Percentiles rank a stretch among this genome's conserved stretches.
These are phyloP conservation scores for Mycena belliarum DNA, from an alignment of 768 basidiomycete species.

Conservation along the genomic window DNA sequence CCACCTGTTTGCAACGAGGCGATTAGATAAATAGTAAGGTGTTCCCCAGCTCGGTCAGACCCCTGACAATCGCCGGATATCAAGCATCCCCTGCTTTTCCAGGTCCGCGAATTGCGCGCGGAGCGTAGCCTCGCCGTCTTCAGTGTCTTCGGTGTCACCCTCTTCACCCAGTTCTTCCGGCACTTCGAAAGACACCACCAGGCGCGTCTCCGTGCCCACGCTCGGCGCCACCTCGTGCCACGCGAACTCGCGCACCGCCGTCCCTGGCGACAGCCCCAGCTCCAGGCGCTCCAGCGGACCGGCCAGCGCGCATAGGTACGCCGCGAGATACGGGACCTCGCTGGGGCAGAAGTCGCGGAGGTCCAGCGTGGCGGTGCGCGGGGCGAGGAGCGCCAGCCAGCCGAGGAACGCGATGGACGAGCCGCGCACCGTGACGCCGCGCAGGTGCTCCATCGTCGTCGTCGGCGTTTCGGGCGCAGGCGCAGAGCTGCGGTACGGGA, in stretches of 20 bases:
- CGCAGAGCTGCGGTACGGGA: slow-evolving; percentile 2
- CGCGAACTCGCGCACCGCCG: not conserved
- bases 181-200: not conserved
- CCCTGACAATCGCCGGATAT: too few relatives aligned
- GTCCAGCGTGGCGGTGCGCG: not conserved
- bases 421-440: slow-evolving; percentile 2
- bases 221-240: slow-evolving; percentile 2
- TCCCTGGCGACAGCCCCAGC: not conserved
- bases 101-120: not conserved
- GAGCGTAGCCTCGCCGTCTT: not conserved
- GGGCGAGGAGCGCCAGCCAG: slow-evolving; percentile 11
- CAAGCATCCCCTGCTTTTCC: not conserved
- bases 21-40: too few relatives aligned
- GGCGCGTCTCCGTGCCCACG: not conserved
- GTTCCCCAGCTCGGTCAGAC: too few relatives aligned
- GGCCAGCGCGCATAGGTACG: not conserved
- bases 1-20: too few relatives aligned
- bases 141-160: not conserved
- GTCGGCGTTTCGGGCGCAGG: not conserved
- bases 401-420: slow-evolving; percentile 18
- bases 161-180: not conserved
- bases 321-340: slow-evolving; percentile 1
- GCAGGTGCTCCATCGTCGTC: not conserved
- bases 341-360: slow-evolving; percentile 6
- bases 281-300: not conserved